Base-by-base conservation (phyloP, 2,329 filamentous ascomycete species). In the Peltaster fructicola region DNA sequence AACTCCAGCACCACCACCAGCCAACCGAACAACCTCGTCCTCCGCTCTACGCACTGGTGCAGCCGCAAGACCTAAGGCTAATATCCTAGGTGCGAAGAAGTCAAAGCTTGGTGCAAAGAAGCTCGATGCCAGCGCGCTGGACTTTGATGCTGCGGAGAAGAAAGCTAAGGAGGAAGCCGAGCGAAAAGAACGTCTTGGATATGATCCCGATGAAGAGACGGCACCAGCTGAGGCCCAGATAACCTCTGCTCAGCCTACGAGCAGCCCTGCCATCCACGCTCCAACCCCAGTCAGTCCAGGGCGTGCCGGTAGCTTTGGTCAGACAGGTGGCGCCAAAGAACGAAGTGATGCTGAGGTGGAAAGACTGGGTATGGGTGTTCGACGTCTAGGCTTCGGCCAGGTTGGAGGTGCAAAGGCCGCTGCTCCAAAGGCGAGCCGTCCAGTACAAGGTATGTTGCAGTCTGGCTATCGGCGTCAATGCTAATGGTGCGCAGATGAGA, bases 81-180 rank as follows among this genome's bases (percentile, higher is more conserved):
- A 45, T 31, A 50, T 51, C 23, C 64, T 95, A 7, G 88, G 85
- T 17, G 85, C 73, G 14, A 95, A 62, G 50, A 62, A 61, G 49
- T 59, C 52, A 34, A 56, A 56, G 15, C 44, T 63, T 8, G 59
- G 59, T 15, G 59, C 57, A 15, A 61, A 95, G 68, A 95, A 95
- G 61, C 68, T 91, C 16, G 57, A 57, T 15, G 65, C 61, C 22
- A 77, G 84, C 37, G 57, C 72, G 8, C 42, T 98, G 34, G 85
- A 98, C 56, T 98, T 98, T 44, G 88, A 98, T 36, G 88, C 85
- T 51, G 88, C 84, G 3, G 88, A 98, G 61, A 81, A 79, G 53
- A 92, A 90, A 56, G 88, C 88, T 20, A 91, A 85, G 52, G 88
- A 95, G 53, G 88, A 98, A 53, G 88, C 84, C 3, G 88, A 95